Percentiles rank a stretch among this genome's conserved stretches.
Conservation (phyloP, 1,139 yeast species). For the Arxiozyma slooffiae region DNA sequence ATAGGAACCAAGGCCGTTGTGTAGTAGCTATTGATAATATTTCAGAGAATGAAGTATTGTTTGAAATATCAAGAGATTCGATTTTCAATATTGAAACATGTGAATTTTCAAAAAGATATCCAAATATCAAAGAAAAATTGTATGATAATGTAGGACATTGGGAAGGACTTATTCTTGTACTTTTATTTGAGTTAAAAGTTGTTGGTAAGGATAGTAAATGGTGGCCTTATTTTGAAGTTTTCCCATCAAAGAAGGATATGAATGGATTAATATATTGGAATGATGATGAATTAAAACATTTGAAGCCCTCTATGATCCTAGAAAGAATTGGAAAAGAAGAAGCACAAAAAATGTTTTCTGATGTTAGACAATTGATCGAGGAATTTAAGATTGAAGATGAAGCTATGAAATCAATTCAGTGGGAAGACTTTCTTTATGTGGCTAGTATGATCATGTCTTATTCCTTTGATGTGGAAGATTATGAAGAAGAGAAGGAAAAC, state of each 20-base stretch:
- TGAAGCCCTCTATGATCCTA: slow-evolving; percentile 63
- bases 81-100: slow-evolving; percentile 54
- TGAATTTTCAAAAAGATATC: slow-evolving; percentile 34
- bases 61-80: slow-evolving; percentile 54
- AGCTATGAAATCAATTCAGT: slow-evolving; percentile 21
- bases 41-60: slow-evolving; percentile 47
- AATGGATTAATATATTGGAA: slow-evolving; percentile 77
- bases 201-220: slow-evolving; percentile 45
- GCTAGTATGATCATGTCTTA: slow-evolving; percentile 66
- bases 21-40: slow-evolving; percentile 58
- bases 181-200: slow-evolving; percentile 46
- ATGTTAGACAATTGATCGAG: slow-evolving; percentile 12
- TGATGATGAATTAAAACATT: slow-evolving; percentile 36
- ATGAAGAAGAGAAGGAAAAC: slow-evolving; percentile 23
- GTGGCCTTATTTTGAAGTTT: slow-evolving; percentile 58
- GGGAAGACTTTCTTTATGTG: slow-evolving; percentile 55
- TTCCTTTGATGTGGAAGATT: slow-evolving; percentile 51
- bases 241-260: slow-evolving; percentile 46
- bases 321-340: slow-evolving; percentile 60
- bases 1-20: slow-evolving; percentile 64
- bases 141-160: slow-evolving; percentile 49
- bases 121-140: slow-evolving; percentile 34
- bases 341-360: slow-evolving; percentile 52
- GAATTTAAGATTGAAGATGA: slow-evolving; percentile 7
- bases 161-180: slow-evolving; percentile 63